phyloP scores from a whole-genome alignment of 2,329 filamentous ascomycete species.

The Magnaporthiopsis poae region DNA sequence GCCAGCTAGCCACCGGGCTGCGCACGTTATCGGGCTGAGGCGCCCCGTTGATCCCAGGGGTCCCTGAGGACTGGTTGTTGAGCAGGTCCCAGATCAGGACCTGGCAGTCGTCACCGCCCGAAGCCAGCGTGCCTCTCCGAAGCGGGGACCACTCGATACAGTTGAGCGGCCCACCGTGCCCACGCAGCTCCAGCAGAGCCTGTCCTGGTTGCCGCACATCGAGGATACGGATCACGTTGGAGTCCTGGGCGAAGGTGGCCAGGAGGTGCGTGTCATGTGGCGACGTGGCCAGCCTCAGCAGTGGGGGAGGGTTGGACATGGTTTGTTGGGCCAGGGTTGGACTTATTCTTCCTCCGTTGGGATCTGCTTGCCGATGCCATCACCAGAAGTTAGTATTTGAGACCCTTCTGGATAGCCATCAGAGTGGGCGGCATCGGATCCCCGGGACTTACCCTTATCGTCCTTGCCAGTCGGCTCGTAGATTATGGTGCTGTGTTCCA shows the following conservation, averaged over 20 bases:
- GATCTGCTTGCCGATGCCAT: conserved; percentile 26
- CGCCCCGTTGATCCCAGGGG: conserved; percentile 37
- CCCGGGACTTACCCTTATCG: conserved; percentile 48
- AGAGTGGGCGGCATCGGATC: background rate
- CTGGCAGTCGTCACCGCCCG: conserved; percentile 81
- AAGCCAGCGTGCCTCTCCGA: conserved; percentile 77
- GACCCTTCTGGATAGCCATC: background rate
- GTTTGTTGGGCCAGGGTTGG: conserved; percentile 69
- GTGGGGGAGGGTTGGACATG: conserved; percentile 64
- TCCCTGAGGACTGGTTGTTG: conserved; percentile 43
- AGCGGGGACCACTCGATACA: conserved; percentile 83
- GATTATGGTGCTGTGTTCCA: conserved; percentile 97
- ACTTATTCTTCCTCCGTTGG: conserved; percentile 55
- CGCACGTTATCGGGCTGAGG: conserved; percentile 47
- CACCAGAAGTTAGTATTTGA: background rate
- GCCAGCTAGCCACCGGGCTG: conserved; percentile 67
- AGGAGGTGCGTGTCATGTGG: conserved; percentile 91
- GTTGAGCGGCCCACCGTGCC: conserved; percentile 76
- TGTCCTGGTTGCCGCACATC: conserved; percentile 94
- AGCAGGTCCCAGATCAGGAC: conserved; percentile 91
- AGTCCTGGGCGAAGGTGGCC: conserved; percentile 89
- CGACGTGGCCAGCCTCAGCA: conserved; percentile 75
- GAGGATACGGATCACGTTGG: conserved; percentile 82
- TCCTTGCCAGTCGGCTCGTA: conserved; percentile 92
- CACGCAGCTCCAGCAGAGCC: conserved; percentile 83